Evolutionary conservation across 257 asterid species (phyloP).

Genomic region (Eucommia ulmoides): DNA sequence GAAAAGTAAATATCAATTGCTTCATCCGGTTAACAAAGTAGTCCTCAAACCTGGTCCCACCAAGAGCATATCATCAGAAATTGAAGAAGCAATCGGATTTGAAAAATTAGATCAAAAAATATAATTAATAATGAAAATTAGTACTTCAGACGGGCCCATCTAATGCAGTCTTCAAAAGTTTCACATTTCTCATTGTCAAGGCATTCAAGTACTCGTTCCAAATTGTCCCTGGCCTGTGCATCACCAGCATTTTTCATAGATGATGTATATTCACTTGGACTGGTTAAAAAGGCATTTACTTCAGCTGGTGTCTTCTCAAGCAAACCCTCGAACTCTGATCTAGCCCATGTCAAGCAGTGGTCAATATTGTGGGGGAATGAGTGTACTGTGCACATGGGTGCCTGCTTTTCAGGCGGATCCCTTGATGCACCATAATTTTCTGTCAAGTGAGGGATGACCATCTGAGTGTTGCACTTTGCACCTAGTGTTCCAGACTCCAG

Average conservation of each 20-base stretch:
- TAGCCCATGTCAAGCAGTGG: constrained; percentile 41
- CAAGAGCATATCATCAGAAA: constrained; percentile 6
- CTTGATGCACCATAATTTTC: constrained; percentile 40
- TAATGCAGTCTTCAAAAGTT: constrained; percentile 29
- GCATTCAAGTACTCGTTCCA: constrained; percentile 28
- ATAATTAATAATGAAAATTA: neutral
- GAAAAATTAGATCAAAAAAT: neutral
- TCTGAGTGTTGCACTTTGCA: constrained; percentile 41
- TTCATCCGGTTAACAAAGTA: constrained; percentile 26
- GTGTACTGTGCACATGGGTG: constrained; percentile 36
- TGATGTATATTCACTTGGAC: constrained; percentile 24
- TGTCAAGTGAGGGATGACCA: constrained; percentile 35
- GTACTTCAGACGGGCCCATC: constrained; percentile 38
- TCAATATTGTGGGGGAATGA: constrained; percentile 39
- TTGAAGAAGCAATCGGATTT: neutral
- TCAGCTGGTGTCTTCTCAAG: constrained; percentile 34
- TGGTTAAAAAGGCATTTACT: constrained; percentile 23
- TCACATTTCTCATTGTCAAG: constrained; percentile 30
- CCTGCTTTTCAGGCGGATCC: constrained; percentile 40
- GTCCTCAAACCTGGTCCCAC: constrained; percentile 28
- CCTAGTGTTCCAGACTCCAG: constrained; percentile 38
- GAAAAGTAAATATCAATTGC: constrained; percentile 31
- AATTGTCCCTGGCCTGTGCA: constrained; percentile 36
- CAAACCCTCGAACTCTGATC: constrained; percentile 39
- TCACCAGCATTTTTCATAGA: constrained; percentile 35